These are phyloP conservation scores for Chamaenerion angustifolium DNA, from an alignment of 345 rosid genomes.

Conservation along the genomic window DNA sequence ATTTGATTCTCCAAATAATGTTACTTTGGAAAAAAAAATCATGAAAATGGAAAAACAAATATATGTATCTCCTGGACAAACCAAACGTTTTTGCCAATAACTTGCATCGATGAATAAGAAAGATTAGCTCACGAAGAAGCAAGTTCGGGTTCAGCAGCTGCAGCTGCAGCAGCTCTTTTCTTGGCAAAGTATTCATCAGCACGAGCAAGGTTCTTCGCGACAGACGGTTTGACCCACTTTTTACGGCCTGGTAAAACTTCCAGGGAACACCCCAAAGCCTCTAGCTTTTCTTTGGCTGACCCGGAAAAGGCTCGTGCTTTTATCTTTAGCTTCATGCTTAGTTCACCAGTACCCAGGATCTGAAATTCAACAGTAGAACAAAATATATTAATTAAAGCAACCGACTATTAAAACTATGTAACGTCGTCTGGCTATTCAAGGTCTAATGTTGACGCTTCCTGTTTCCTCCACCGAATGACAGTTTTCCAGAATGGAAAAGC, in stretches of 20 bases:
- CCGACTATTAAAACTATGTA: too few species aligned
- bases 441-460: too few species aligned
- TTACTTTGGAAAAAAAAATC: too few species aligned
- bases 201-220: slow-evolving; percentile 64
- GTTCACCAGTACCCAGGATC: slow-evolving; percentile 77
- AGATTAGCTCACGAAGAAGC: slow-evolving; percentile 24
- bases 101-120: too few species aligned
- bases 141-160: slow-evolving; percentile 16
- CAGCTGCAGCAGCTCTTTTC: slow-evolving; percentile 57
- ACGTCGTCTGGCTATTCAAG: too few species aligned
- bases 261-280: slow-evolving; percentile 64
- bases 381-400: neutral
- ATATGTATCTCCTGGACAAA: too few species aligned
- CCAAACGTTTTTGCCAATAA: too few species aligned
- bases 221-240: slow-evolving; percentile 89
- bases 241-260: slow-evolving; percentile 71
- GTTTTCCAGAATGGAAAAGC: too few species aligned
- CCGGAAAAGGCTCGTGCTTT: slow-evolving; percentile 73
- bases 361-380: slow-evolving; percentile 10
- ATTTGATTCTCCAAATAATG: too few species aligned
- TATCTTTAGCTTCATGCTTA: slow-evolving; percentile 56
- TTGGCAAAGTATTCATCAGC: slow-evolving; percentile 84
- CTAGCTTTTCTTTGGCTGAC: slow-evolving; percentile 77
- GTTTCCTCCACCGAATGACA: too few species aligned
- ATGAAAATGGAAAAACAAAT: too few species aligned